Conservation (phyloP, 2,329 filamentous ascomycete genomes). For the Lojkania enalia region DNA sequence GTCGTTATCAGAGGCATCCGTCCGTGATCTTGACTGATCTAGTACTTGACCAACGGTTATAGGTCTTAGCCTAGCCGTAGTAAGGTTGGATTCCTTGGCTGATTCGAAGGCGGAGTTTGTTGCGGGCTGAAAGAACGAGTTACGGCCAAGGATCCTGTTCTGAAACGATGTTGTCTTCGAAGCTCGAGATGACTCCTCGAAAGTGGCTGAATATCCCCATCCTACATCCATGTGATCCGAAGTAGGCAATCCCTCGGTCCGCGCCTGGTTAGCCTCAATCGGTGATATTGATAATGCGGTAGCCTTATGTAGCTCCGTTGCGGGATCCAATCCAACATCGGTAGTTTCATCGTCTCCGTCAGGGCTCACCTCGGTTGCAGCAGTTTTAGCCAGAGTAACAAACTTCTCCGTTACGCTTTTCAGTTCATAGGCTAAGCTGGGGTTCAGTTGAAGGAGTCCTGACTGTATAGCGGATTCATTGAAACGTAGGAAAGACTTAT, state of each 20-base stretch:
- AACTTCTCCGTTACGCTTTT: constrained; percentile 62
- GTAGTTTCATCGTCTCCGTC: constrained; percentile 32
- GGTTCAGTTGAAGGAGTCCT: constrained; percentile 61
- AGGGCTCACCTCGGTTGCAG: constrained; percentile 41
- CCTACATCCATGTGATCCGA: constrained; percentile 23
- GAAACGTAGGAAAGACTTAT: constrained; percentile 68
- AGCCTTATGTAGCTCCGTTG: constrained; percentile 11
- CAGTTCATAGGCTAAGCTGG: constrained; percentile 62
- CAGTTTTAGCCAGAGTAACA: constrained; percentile 55
- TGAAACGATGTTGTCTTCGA: not conserved
- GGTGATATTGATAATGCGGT: constrained; percentile 6
- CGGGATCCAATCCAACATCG: constrained; percentile 33
- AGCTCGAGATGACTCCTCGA: constrained; percentile 2
- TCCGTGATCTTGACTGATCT: constrained; percentile 22
- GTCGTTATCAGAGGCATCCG: constrained; percentile 9
- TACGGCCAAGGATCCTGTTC: constrained; percentile 4
- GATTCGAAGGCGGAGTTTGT: constrained; percentile 7
- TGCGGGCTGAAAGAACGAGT: constrained; percentile 7
- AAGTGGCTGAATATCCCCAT: constrained; percentile 29
- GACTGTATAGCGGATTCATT: constrained; percentile 63
- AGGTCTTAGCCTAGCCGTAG: constrained; percentile 13
- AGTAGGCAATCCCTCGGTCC: too few relatives aligned
- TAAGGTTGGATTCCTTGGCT: constrained; percentile 6
- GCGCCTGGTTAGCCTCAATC: too few relatives aligned
- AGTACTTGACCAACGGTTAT: constrained; percentile 22